Base-by-base conservation (phyloP, 305 asterid genomes). In the Plantago rigida region DNA sequence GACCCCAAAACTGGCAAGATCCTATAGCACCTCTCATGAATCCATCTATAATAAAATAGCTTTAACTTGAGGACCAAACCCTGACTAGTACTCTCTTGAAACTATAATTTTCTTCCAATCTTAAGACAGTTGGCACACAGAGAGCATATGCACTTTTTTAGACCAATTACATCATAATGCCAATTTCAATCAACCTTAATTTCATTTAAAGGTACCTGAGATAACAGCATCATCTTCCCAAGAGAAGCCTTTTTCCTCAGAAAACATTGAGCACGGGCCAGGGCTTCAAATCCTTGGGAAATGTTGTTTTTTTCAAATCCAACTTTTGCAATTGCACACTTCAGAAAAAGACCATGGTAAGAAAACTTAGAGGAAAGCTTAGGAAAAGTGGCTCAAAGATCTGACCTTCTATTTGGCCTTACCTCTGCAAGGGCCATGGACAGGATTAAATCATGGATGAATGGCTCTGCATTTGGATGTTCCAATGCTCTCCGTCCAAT, bases 341-440 rank as follows among this genome's bases (percentile, higher is more conserved):
- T 84, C 90, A 89, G 84, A 82, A 93, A 84, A 84, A 78, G 78
- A 73, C 84, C 71, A 79, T 73, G 70, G 74, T 89, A 81, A 93
- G 95, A 75, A 79, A 78, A 71, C 75, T 74, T 59, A 69, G 76
- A 81, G 89, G 95, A 75, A 79, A 78, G 70, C 75, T 74, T 61
- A 69, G 77, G 71, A 69, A 71, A 73, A 51, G 59, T 34, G 60
- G 77, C 41, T 62, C 19, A 64, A 64, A 47, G 59, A 66, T 77
- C 73, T 66, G 66, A 82, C 84, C 82, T 75, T 78, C 66, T 79
- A 73, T 63, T 67, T 75, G 45, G 63, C 41, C 85, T 85, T 82
- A 93, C 99, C 99, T 89, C 99, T 59, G 99, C 88, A 64, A 89
- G 88, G 52, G 99, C 97, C 99, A 93, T 89, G 45, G 95, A 82